Base-by-base conservation (phyloP, 371 early-diverging fungal genomes). In the Mucor irregularis region DNA sequence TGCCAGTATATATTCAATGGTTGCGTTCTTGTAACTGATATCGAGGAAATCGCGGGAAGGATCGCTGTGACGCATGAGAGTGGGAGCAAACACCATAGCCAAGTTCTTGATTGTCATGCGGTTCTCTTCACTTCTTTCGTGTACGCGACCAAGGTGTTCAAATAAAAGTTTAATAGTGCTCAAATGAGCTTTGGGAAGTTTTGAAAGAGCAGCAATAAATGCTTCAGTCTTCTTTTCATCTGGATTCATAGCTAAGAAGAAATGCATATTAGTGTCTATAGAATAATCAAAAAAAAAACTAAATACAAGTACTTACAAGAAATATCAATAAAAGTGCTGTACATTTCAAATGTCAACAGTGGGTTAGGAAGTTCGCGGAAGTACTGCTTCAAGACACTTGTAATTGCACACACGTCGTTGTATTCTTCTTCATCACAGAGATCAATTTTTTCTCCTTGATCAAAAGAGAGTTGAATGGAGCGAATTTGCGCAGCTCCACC, bases 371-470 rank as follows among this genome's bases (percentile, higher is more conserved):
- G 56, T 33, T 93, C 92, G 33, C 99, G 84, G 44, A 98, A 84
- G 59, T 95, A 98, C 63, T 96, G 96, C 67, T 96, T 97, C 49
- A 98, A 77, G 11, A 96, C 86, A 55, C 96, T 94, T 2, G 99
- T 96, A 17, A 96, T 83, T 9, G 88, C 80, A 47, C 85, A 78
- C 31, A 89, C 79, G 61, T 85, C 87, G 50, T 82, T 82, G 54
- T 74, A 78, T 40, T 83, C 67, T 7, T 76, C 69, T 5, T 76
- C 67, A 45, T 85, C 79, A 42, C 67, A 69, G 4, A 90, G 49
- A 50, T 86, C 72, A 11, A 81, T 67, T 0, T 68, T 59, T 9
- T 76, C 74, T 5, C 80, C 81, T 11, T 68, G 56, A 25, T 87
- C 84, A 55, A 83, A 78, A 2, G 77, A 66, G 0, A 63, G 49